Conservation (phyloP, 495 filamentous ascomycete species). For the Ramalina intermedia region DNA sequence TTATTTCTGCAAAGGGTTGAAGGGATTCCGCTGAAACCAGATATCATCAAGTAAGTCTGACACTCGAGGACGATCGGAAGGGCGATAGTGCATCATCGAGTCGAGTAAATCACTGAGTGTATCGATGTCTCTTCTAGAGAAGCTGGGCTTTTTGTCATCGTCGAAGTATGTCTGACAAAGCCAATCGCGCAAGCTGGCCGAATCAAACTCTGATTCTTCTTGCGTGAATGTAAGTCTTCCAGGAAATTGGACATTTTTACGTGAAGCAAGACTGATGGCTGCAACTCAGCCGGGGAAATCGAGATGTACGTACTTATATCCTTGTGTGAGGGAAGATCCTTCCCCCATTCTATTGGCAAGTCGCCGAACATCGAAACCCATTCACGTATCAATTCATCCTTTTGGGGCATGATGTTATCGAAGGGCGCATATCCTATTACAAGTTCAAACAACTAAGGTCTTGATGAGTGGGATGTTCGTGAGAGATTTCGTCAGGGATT, state of each 20-base stretch:
- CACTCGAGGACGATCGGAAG: constrained; percentile 5
- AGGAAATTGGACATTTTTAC: too few relatives aligned
- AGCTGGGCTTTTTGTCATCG: constrained; percentile 3
- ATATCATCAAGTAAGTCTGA: constrained; percentile 6
- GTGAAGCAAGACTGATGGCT: background rate
- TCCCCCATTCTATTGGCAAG: constrained; percentile 8
- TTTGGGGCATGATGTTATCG: constrained; percentile 7
- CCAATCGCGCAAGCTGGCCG: constrained; percentile 6
- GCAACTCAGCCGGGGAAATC: background rate
- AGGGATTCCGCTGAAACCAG: constrained; percentile 6
- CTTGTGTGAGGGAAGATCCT: background rate
- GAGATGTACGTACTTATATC: background rate
- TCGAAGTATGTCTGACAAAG: constrained; percentile 10
- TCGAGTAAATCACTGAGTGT: background rate
- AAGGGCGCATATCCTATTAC: constrained; percentile 12
- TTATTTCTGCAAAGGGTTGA: background rate
- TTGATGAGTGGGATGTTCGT: constrained; percentile 3
- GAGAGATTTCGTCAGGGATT: background rate
- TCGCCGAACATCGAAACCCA: constrained; percentile 10
- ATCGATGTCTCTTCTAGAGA: constrained; percentile 8
- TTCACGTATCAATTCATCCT: constrained; percentile 5
- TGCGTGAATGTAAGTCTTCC: constrained; percentile 1
- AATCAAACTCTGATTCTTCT: background rate
- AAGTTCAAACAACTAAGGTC: constrained; percentile 6
- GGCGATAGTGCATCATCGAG: constrained; percentile 10